Conservation (phyloP, 192 early-diverging fungal species). For the Pecoramyces ruminantium region DNA sequence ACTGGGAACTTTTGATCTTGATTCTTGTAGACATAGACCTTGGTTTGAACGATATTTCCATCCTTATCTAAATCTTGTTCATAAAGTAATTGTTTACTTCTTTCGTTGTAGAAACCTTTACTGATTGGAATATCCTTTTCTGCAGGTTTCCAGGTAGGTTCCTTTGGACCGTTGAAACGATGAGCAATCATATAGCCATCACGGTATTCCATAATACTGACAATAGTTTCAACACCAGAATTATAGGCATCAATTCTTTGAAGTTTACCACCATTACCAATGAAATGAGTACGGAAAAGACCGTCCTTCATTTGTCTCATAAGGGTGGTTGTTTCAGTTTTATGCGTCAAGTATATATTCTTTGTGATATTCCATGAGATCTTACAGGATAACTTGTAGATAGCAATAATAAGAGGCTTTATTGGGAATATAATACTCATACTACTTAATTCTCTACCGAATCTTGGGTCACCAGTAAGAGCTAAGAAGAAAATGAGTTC, state of each 20-base stretch:
- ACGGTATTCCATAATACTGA: background rate
- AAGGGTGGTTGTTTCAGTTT: background rate
- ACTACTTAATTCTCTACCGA: constrained; percentile 12
- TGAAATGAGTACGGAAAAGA: background rate
- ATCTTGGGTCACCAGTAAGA: constrained; percentile 15
- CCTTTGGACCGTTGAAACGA: background rate
- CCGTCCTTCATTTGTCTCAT: background rate
- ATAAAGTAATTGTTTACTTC: constrained; percentile 1
- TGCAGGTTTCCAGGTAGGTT: constrained; percentile 8
- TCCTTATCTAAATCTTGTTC: constrained; percentile 10
- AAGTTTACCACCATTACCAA: background rate
- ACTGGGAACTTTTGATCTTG: background rate
- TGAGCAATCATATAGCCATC: background rate
- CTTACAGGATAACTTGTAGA: background rate
- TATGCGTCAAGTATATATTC: background rate
- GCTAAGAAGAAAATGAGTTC: constrained; percentile 10
- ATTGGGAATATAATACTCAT: background rate
- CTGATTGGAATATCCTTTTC: constrained; percentile 6
- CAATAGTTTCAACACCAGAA: background rate
- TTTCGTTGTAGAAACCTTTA: constrained; percentile 5
- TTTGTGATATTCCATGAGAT: background rate
- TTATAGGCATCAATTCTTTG: background rate
- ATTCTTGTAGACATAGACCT: constrained; percentile 15
- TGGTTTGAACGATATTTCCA: background rate
- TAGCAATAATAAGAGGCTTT: background rate